Base-by-base conservation (phyloP, 352 stramenopile species). In the Albugo laibachii region DNA sequence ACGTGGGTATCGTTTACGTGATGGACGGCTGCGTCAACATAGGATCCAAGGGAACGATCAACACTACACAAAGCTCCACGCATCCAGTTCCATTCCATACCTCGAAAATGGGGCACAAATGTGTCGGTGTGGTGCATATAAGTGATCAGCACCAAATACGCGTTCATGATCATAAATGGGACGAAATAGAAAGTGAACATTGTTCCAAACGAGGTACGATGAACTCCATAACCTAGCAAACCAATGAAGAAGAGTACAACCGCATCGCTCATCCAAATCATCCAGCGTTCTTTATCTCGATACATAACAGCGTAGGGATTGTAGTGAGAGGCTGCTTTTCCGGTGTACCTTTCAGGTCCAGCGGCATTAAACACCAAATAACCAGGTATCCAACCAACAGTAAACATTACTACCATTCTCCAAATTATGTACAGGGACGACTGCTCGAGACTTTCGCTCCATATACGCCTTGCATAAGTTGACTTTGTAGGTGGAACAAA, bases 81-180 rank as follows among this genome's bases (percentile, higher is more conserved):
- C 49, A 99, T 75, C 93, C 93, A 98, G 51, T 70, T 96, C 93
- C 94, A 99, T 61, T 96, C 76, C 43, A 80, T 68, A 20, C 79
- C 71, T 45, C 76, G 76, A 57, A 97, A 98, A 64, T 98, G 94
- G 35, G 94, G 95, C 52, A 99, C 83, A 65, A 85, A 97, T 20
- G 93, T 94, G 61, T 98, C 92, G 31, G 88, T 97, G 80, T 98
- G 93, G 68, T 99, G 94, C 52, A 99, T 72, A 75, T 83, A 98
- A 27, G 93, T 99, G 72, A 97, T 97, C 41, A 97, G 68, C 40
- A 98, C 92, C 38, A 98, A 76, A 69, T 95, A 97, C 41, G 69
- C 80, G 67, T 98, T 98, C 43, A 93, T 80, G 56, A 97, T 66
- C 41, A 97, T 64, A 80, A 97, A 97, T 11, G 95, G 95, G 35